Conservation (phyloP, 768 basidiomycete genomes). For the Macrocybe gigantea region DNA sequence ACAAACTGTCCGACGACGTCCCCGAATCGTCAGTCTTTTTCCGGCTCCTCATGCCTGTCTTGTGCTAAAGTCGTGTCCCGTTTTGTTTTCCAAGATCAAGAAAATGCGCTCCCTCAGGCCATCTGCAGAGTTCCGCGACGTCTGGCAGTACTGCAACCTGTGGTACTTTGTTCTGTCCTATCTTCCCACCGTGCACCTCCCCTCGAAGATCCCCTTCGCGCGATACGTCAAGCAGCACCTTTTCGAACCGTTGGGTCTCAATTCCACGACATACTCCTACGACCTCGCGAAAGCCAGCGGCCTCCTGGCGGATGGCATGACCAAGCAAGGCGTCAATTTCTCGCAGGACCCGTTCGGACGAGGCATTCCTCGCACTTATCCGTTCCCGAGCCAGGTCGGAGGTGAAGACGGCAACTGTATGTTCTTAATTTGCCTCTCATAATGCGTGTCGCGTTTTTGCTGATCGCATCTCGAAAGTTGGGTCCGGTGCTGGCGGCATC, state of each 20-base stretch:
- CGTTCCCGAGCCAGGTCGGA: no score
- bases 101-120: slow-evolving; percentile 21
- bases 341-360: slow-evolving; percentile 1
- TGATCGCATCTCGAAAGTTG: slow-evolving; percentile 1
- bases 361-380: no score
- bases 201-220: slow-evolving; percentile 18
- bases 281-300: slow-evolving; percentile 17
- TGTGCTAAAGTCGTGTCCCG: not conserved
- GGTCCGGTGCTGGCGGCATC: slow-evolving; percentile 17
- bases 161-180: slow-evolving; percentile 23
- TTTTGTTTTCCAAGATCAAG: slow-evolving; percentile 7
- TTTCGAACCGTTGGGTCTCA: slow-evolving; percentile 20
- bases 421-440: not conserved
- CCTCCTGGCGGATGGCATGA: slow-evolving; percentile 21
- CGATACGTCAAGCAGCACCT: slow-evolving; percentile 26
- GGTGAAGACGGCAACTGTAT: no score
- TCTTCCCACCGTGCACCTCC: slow-evolving; percentile 19
- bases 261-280: slow-evolving; percentile 23
- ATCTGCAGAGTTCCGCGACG: slow-evolving; percentile 22
- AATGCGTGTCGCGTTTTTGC: not conserved
- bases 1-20: slow-evolving; percentile 1
- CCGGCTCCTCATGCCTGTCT: not conserved
- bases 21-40: not conserved
- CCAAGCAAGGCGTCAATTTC: slow-evolving; percentile 11
- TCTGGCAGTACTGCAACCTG: slow-evolving; percentile 23